These are phyloP conservation scores for Phytophthora uliginosa DNA, from an alignment of 352 stramenopile genomes.

Conservation along the genomic window DNA sequence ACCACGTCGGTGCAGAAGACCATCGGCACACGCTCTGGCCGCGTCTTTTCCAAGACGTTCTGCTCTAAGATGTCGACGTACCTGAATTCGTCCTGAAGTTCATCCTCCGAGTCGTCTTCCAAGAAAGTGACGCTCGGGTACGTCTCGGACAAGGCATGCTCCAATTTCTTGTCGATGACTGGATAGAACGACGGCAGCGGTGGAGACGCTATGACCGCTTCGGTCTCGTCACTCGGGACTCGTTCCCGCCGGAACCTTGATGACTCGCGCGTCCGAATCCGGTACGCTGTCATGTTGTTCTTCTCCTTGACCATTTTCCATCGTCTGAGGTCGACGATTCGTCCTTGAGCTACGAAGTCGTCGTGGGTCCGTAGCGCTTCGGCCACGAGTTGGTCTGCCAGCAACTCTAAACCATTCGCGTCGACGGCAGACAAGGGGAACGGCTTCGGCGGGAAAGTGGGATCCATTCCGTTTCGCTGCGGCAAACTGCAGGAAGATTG, in stretches of 20 bases:
- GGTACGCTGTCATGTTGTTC: constrained; percentile 61
- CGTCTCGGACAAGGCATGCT: constrained; percentile 19
- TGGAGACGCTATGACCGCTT: constrained; percentile 37
- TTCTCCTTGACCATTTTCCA: constrained; percentile 64
- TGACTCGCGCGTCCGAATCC: constrained; percentile 32
- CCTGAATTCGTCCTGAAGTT: constrained; percentile 17
- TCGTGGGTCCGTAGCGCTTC: constrained; percentile 63
- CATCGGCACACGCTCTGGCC: constrained; percentile 33
- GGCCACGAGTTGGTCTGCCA: constrained; percentile 61
- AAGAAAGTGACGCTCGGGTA: constrained; percentile 29
- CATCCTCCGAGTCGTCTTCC: constrained; percentile 23
- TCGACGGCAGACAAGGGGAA: constrained; percentile 19
- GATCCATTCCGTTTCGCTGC: constrained; percentile 32
- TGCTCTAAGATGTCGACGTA: constrained; percentile 28
- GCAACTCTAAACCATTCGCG: constrained; percentile 15
- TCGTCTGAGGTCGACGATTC: constrained; percentile 38
- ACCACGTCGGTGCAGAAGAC: constrained; percentile 38
- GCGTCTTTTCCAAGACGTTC: constrained; percentile 36
- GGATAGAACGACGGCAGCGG: constrained; percentile 31
- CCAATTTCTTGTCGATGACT: constrained; percentile 15
- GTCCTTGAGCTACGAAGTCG: constrained; percentile 45
- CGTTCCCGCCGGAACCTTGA: constrained; percentile 19
- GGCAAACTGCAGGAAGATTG: constrained; percentile 8
- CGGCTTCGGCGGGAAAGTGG: constrained; percentile 22
- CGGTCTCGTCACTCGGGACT: constrained; percentile 24